Base-by-base conservation (phyloP, 331 rosid species). In the Quercus phellos region DNA sequence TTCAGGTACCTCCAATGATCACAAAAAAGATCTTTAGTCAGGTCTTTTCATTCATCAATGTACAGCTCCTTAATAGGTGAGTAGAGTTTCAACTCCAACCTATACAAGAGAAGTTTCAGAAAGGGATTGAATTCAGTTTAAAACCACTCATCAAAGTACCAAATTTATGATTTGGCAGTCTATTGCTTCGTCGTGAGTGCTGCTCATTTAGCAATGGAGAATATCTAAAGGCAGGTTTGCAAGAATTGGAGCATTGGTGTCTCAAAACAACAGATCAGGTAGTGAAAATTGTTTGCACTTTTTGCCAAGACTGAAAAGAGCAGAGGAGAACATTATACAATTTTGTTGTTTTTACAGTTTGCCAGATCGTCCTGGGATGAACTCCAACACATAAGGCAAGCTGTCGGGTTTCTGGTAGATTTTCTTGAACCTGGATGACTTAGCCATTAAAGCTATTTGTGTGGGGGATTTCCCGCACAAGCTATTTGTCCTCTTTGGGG, bases 121-220 rank as follows among this genome's bases (percentile, higher is more conserved):
- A 55, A 51, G 29, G 46, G 29, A 68, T 35, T 24, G 38, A 17
- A 4, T 35, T 19, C 17, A 17, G 6, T 78, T 26, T 46, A 27
- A n/a, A 60, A 27, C 59, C 43, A 64, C 76, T 73, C 68, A 61
- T 53, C 16, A 42, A 74, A 55, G 38, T 26, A 51, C 26, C n/a
- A 75, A 74, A 29, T 72, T 32, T 66, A 58, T 81, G 72, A 72
- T 82, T 24, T 85, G 18, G 68, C 82, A 93, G 98, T 87, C 85
- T 93, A 80, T 84, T 93, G 87, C 92, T 93, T 74, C 90, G 98
- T 12, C 96, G 98, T 1, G 98, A 93, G 83, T 91, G 98, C 64
- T 93, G 98, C 77, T 93, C 98, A 75, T 93, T 91, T 73, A 88
- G 97, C 89, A 93, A 91, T 74, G 98, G 98, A 81, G 98, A 93